Percentiles rank a stretch among this genome's conserved stretches.
Conservation (phyloP, 1,284 basidiomycete species). For the Phaffia rhodozyma region DNA sequence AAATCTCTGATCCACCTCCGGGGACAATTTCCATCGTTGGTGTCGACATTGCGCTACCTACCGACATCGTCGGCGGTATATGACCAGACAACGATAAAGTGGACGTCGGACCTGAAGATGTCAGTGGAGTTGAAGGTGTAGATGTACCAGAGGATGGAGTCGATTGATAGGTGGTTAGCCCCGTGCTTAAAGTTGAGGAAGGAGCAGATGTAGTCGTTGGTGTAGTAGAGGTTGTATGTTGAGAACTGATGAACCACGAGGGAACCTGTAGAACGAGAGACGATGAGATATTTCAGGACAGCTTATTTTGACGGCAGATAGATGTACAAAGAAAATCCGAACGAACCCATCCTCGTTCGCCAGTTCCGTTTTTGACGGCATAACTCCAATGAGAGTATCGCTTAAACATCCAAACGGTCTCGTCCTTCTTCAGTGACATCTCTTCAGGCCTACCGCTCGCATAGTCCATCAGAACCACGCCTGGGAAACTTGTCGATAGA, state of each 20-base stretch:
- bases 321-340: too few species aligned
- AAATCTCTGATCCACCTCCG: neutral
- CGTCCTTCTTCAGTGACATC: conserved; percentile 71
- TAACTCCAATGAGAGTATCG: conserved; percentile 19
- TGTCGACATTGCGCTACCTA: neutral
- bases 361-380: conserved; percentile 1
- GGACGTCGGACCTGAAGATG: neutral
- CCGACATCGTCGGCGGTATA: neutral
- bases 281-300: neutral
- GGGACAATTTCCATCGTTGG: neutral
- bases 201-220: neutral
- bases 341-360: conserved; percentile 12
- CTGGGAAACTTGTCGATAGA: conserved; percentile 85
- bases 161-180: neutral
- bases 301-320: neutral
- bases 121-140: neutral
- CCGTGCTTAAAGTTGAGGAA: neutral
- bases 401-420: conserved; percentile 84
- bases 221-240: neutral
- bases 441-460: conserved; percentile 81
- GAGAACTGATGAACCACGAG: conserved; percentile 9
- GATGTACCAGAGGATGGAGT: neutral
- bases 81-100: too few species aligned
- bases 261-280: conserved; percentile 1
- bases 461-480: conserved; percentile 89